Conservation (phyloP, 2,329 filamentous ascomycete genomes). For the Arthrobotrys sphaeroides region DNA sequence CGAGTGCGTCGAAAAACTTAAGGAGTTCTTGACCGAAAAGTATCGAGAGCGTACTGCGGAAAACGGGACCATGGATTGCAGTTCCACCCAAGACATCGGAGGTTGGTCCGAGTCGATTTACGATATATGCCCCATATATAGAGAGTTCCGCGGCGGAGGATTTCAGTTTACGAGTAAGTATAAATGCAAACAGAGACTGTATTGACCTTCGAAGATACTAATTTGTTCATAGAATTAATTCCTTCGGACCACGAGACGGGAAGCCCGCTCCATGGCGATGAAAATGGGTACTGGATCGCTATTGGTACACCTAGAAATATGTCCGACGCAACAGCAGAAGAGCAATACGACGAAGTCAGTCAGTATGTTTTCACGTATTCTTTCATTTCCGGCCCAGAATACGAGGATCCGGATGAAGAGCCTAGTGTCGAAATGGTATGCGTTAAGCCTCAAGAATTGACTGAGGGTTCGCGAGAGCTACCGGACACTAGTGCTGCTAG, state of each 20-base stretch:
- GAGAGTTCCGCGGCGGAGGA: not conserved
- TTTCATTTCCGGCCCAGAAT: constrained; percentile 18
- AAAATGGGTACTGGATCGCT: constrained; percentile 3
- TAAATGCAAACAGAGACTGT: not conserved
- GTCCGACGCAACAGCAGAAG: constrained; percentile 9
- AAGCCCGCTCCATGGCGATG: constrained; percentile 11
- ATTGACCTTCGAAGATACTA: not conserved
- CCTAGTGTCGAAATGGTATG: constrained; percentile 24
- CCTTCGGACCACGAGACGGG: constrained; percentile 11
- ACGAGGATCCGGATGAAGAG: not conserved
- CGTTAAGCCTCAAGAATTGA: constrained; percentile 13
- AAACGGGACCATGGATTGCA: constrained; percentile 34
- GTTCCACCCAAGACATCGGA: not conserved
- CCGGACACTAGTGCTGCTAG: not conserved
- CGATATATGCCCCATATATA: constrained; percentile 19
- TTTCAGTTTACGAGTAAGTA: constrained; percentile 9
- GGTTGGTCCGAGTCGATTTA: not conserved
- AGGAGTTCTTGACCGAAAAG: not conserved
- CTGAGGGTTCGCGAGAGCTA: constrained; percentile 17
- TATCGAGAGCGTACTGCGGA: not conserved
- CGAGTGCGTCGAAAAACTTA: constrained; percentile 19
- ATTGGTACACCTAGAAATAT: constrained; percentile 11
- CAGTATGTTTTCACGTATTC: constrained; percentile 30
- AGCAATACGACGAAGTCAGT: constrained; percentile 38
- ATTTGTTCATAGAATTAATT: constrained; percentile 3